Percentiles rank a stretch among this genome's conserved stretches.
Evolutionary conservation across 2,329 filamentous ascomycete genomes (phyloP).

Genomic region (Cytospora mali): DNA sequence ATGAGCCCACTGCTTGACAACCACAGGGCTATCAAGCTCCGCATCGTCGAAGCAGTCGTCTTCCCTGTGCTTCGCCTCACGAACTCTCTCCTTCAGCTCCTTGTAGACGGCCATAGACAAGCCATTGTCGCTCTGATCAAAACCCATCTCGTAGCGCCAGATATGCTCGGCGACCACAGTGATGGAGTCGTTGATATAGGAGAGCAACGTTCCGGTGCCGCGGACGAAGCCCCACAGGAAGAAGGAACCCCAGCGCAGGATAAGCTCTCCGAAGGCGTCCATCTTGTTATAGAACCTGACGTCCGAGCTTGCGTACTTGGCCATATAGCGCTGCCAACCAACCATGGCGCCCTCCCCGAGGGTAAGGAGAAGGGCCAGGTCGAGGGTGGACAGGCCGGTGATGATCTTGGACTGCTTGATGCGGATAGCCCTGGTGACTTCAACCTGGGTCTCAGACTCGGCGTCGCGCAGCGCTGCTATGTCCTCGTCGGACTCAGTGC

Average conservation of each 20-base stretch:
- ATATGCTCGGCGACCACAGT: conserved; percentile 12
- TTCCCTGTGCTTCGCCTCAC: not conserved
- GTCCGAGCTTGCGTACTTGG: not conserved
- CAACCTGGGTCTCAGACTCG: not conserved
- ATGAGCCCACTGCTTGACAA: conserved; percentile 15
- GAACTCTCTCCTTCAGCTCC: conserved; percentile 19
- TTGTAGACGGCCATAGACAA: conserved; percentile 16
- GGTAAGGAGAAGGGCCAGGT: conserved; percentile 15
- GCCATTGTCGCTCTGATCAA: not conserved
- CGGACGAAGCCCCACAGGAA: conserved; percentile 25
- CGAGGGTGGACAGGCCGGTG: not conserved
- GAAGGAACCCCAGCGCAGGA: conserved; percentile 22
- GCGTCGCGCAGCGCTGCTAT: conserved; percentile 4
- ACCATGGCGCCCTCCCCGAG: conserved; percentile 11
- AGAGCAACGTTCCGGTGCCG: conserved; percentile 5
- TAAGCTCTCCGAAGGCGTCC: conserved; percentile 24
- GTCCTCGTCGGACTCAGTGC: not conserved
- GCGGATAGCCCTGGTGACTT: not conserved
- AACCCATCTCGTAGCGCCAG: conserved; percentile 8
- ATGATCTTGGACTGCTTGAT: conserved; percentile 3
- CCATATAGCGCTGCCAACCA: conserved; percentile 6
- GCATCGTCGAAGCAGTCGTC: conserved; percentile 1
- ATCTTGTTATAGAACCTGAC: conserved; percentile 2
- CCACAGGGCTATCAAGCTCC: not conserved
- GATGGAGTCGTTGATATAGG: not conserved